Evolutionary conservation across 805 yeast species (phyloP), one percentile per base, ranked within the genome.

Genomic region (Metschnikowia peoriensis): DNA sequence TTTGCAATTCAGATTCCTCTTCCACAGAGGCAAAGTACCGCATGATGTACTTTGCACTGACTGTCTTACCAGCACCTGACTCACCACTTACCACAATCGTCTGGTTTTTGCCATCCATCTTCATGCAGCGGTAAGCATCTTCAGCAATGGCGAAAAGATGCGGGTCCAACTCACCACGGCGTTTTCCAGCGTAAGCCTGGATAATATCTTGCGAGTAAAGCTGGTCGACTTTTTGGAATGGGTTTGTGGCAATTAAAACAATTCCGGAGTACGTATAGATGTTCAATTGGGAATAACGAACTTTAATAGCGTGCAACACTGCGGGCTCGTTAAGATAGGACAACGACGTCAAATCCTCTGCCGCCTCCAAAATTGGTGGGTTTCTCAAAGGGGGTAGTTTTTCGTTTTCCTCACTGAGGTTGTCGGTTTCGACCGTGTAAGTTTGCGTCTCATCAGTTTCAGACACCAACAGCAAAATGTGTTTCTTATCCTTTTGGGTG

Each of bases 61-160:
- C 98, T 5, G 98, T 94, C 65, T 93, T 94, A 70, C 99, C 99
- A 29, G 99, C 98, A 71, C 99, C 99, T 7, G 97, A 89, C 72
- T 93, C 99, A 72, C 99, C 99, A 61, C 92, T 84, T 15, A 93
- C 98, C 15, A 93, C 97, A 57, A 93, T 92, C 1, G 99, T 93
- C 73, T 93, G 99, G 73, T 93, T 92, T 61, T 83, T 79, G 40
- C 81, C 76, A 62, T 90, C 96, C 46, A 85, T 79, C 64, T 88
- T 87, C 99, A 93, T 93, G 66, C 96, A 86, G 63, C 97, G 80
- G 68, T 91, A 92, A 6, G 98, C 97, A 64, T 94, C 97, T 70
- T 92, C 98, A 28, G 99, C 98, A 61, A 93, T 93, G 43, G 97
- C 97, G 70, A 93, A 93, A 66, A 93, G 77, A 76, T 93, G 99